phyloP scores from a whole-genome alignment of 176 grass and related monocot genomes.

The Juncus effusus region DNA sequence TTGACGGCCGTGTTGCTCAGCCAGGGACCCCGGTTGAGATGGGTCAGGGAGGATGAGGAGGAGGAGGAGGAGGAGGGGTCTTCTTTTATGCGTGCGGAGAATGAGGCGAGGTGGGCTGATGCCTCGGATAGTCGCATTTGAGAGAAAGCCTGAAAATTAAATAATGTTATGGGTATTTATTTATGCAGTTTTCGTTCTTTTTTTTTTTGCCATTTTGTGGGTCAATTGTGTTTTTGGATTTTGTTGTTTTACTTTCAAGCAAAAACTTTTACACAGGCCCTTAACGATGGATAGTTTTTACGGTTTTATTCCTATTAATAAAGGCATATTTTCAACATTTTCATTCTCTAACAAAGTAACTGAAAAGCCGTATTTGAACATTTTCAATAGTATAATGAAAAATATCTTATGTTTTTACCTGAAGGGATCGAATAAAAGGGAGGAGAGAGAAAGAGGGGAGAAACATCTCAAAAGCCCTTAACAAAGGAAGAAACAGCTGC shows the following conservation, averaged over 20 bases:
- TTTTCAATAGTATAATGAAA: no score
- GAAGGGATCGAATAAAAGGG: slow-evolving; percentile 75
- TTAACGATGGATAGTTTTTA: no score
- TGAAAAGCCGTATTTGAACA: no score
- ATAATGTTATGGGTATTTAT: slow-evolving; percentile 29
- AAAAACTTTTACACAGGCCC: no score
- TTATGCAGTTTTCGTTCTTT: slow-evolving; percentile 16
- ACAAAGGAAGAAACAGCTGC: slow-evolving; percentile 77
- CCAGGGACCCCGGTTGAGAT: slow-evolving; percentile 58
- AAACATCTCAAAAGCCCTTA: slow-evolving; percentile 95
- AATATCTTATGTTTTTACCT: slow-evolving; percentile 31
- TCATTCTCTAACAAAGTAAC: no score
- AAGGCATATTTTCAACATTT: no score
- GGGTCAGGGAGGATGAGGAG: slow-evolving; percentile 45
- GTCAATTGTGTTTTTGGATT: no score
- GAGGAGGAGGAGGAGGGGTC: slow-evolving; percentile 46
- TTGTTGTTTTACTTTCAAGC: no score
- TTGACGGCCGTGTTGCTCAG: slow-evolving; percentile 73
- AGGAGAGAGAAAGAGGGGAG: slow-evolving; percentile 87
- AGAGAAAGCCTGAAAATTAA: slow-evolving; percentile 67
- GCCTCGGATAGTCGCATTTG: slow-evolving; percentile 94
- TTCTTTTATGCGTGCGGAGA: slow-evolving; percentile 73
- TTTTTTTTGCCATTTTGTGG: neutral
- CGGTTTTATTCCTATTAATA: no score
- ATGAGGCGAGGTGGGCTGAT: slow-evolving; percentile 74